Base-by-base conservation (phyloP, 306 rosid species). In the Biancaea sappan region DNA sequence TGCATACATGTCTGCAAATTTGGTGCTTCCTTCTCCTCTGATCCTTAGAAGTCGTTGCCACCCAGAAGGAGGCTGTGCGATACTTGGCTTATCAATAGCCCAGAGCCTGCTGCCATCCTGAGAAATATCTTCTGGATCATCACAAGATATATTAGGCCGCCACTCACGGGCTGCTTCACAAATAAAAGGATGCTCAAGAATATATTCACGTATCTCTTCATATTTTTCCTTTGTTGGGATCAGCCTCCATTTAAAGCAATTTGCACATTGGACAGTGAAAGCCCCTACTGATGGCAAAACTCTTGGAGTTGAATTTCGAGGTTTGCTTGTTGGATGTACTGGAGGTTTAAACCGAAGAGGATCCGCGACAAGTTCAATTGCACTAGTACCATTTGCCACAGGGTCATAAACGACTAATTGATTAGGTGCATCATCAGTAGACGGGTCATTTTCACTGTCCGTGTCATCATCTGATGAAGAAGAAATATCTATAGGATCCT, bases 51-150 rank as follows among this genome's bases (percentile, higher is more conserved):
- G 85, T 59, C 99, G 86, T 67, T 92, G 88, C 99, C 99, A 94
- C 8, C 97, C 97, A 6, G 84, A 80, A 12, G 99, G 97, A 31
- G 97, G 92, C 85, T 83, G 92, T 0, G 96, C 93, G 82, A 94
- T 94, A 71, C 65, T 92, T 32, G 99, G 99, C 88, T 90, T 94
- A 84, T 94, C 97, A 61, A 94, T 92, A 21, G 99, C 99, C 99
- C 99, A 94, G 16, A 94, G 77, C 82, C 93, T 83, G 80, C 89
- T 87, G 2, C 86, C 95, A 81, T 94, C 99, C 81, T 94, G 97
- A 66, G 85, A 80, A 79, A 94, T 88, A 68, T 92, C 99, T 24
- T 89, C 86, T 7, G 93, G 96, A 75, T 90, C 97, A 64, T 92
- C 89, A 79, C 97, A 94, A 2, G 96, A 81, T 63, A 94, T 57